Evolutionary conservation across 2,329 filamentous ascomycete species (phyloP), one percentile per base, ranked within the genome.

Genomic region (Ceratocystis eucalypticola): DNA sequence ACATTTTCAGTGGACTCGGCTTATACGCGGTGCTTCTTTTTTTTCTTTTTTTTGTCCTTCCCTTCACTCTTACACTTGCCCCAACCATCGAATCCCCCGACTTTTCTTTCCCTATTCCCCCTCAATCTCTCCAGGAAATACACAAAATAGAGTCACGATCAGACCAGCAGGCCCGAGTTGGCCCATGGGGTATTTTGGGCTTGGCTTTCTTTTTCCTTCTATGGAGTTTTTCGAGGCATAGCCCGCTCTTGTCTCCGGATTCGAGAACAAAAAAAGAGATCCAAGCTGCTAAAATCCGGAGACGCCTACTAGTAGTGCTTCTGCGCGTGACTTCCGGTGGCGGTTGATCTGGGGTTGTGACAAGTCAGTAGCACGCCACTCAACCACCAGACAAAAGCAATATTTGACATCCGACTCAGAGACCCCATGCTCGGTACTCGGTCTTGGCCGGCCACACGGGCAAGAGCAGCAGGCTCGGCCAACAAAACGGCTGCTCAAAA

Each of bases 11-110:
- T 59, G 53, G 25, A 59, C 53, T 59, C 53, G 53, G 53, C 53
- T 59, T 59, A 59, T 59, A 59, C 53, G 53, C 53, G 53, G 53
- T 59, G 53, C 25, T 59, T 59, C 53, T 59, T 59, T 59, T 59
- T 28, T 55, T 30, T 30, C 8, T 55, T 22, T 30, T 12, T 28
- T 50, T 22, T 50, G 17, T 10, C n/a, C 22, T 59, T 37, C 28
- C 17, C 28, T 59, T 37, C 33, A 10, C 28, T 59, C 53, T 59
- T 59, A 59, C n/a, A 33, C 53, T 59, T 59, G 28, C 53, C 53
- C 53, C 28, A 59, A 37, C 33, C 28, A 37, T 22, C 6, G 5
- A 33, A 30, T 28, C 28, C 53, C 50, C 50, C 50, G 20, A 25
- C 50, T 55, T 55, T 55, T 8, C 20, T 12, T 55, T 30, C 50